phyloP scores from a whole-genome alignment of 1,284 basidiomycete species.

The Apiotrichum gracile region DNA sequence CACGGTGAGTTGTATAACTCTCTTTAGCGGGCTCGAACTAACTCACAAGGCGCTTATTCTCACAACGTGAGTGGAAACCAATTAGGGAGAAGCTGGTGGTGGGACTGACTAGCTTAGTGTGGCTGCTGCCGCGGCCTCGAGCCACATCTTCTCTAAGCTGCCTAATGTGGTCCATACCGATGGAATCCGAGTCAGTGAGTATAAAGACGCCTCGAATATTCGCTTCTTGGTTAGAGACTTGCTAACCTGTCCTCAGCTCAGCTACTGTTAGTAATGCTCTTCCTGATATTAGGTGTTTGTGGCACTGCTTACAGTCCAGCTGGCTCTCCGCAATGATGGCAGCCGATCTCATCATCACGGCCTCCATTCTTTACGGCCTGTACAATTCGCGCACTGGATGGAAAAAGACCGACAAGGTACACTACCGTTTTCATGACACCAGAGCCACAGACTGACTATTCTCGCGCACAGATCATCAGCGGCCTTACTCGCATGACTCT shows the following conservation, averaged over 20 bases:
- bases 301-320: not conserved
- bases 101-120: not conserved
- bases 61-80: too few relatives aligned
- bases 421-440: not conserved
- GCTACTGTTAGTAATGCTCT: not conserved
- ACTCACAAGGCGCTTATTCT: too few relatives aligned
- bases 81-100: too few relatives aligned
- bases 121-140: not conserved
- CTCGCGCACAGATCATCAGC: constrained; percentile 15
- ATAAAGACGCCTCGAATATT: too few relatives aligned
- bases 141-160: not conserved
- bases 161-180: not conserved
- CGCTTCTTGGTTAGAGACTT: not conserved
- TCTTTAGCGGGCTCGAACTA: not conserved
- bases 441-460: too few relatives aligned
- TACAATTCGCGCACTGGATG: constrained; percentile 27
- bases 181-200: not conserved
- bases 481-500: constrained; percentile 28
- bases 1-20: constrained; percentile 8
- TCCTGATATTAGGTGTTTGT: too few relatives aligned
- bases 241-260: not conserved
- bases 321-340: constrained; percentile 21
- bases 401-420: constrained; percentile 25
- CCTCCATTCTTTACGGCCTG: constrained; percentile 22
- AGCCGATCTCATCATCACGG: constrained; percentile 30